Percentiles rank a stretch among this genome's conserved stretches.
Evolutionary conservation across 2,329 filamentous ascomycete genomes (phyloP).

Genomic region (Xylariaceae sp.): DNA sequence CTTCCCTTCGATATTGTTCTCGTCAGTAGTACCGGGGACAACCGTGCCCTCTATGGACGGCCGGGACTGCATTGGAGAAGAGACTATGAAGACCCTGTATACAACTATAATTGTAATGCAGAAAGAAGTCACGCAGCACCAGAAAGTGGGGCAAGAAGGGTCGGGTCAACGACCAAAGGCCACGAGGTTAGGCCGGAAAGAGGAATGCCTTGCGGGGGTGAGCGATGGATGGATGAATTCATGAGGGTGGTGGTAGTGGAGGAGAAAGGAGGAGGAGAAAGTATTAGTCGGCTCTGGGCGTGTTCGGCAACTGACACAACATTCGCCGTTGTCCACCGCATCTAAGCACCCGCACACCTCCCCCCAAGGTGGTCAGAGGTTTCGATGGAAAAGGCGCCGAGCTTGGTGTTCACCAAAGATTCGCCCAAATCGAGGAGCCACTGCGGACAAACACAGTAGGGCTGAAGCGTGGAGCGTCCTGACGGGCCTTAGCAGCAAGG

Average conservation of each 20-base stretch:
- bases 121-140: constrained; percentile 45
- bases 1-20: constrained; percentile 58
- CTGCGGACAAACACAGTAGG: constrained; percentile 1
- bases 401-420: constrained; percentile 20
- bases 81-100: constrained; percentile 38
- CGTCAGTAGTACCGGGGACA: constrained; percentile 49
- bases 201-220: constrained; percentile 46
- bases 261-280: constrained; percentile 15
- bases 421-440: not conserved
- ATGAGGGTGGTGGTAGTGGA: constrained; percentile 40
- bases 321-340: constrained; percentile 30
- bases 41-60: constrained; percentile 56
- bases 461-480: constrained; percentile 5
- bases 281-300: constrained; percentile 38
- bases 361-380: constrained; percentile 28
- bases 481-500: constrained; percentile 27
- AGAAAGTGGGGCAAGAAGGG: constrained; percentile 42
- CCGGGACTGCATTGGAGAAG: constrained; percentile 52
- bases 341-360: constrained; percentile 26
- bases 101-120: constrained; percentile 45
- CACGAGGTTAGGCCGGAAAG: constrained; percentile 44
- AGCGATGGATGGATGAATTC: constrained; percentile 45
- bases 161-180: constrained; percentile 38
- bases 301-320: constrained; percentile 40
- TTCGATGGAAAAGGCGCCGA: constrained; percentile 26